Evolutionary conservation across 805 yeast genomes (phyloP).

Genomic region (Wickerhamomyces queroliae): DNA sequence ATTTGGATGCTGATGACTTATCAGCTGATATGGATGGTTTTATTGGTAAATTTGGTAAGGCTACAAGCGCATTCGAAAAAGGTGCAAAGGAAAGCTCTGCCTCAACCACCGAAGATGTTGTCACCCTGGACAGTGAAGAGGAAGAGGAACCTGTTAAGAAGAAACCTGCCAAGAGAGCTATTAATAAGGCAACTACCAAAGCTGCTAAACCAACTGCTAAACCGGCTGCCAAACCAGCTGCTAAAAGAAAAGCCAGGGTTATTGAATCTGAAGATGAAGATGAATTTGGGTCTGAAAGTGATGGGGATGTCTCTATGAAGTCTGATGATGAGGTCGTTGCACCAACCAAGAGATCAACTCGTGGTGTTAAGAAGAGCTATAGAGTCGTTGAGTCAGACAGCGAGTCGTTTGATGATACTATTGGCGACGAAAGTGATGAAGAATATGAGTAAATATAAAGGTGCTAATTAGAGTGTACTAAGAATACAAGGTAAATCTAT

Average conservation of each 20-base stretch:
- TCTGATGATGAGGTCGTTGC: conserved; percentile 9
- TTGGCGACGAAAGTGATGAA: background rate
- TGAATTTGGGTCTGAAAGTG: background rate
- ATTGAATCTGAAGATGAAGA: conserved; percentile 12
- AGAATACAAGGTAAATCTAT: too few relatives aligned
- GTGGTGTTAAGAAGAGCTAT: conserved; percentile 1
- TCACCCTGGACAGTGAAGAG: conserved; percentile 3
- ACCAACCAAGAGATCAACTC: background rate
- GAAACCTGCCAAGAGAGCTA: conserved; percentile 6
- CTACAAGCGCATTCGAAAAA: conserved; percentile 4
- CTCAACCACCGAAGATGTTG: background rate
- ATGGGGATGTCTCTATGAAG: background rate
- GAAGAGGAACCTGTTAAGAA: conserved; percentile 3
- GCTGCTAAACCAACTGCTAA: conserved; percentile 1
- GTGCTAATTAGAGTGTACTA: too few relatives aligned
- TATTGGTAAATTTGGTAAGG: conserved; percentile 5
- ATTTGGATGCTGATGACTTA: conserved; percentile 1
- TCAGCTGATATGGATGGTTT: conserved; percentile 1
- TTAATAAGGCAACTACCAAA: conserved; percentile 8
- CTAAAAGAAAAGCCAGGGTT: conserved; percentile 4
- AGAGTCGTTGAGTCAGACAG: background rate
- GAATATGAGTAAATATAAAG: background rate
- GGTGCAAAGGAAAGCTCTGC: conserved; percentile 2
- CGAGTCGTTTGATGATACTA: background rate
- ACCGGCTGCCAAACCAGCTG: conserved; percentile 2